Evolutionary conservation across 345 rosid species (phyloP).

Genomic region (Brassica cretica): DNA sequence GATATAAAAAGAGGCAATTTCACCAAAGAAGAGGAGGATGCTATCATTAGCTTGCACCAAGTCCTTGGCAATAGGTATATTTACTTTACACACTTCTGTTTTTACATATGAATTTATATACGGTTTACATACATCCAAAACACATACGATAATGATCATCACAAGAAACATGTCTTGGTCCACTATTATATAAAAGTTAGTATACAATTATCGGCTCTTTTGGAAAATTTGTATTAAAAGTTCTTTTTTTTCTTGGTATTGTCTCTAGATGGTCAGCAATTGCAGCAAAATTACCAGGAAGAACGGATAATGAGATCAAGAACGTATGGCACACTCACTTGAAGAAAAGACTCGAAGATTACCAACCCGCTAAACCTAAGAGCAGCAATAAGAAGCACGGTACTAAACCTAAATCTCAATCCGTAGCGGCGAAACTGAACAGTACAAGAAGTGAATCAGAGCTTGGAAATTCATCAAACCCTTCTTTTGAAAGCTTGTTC

Average conservation of each 20-base stretch:
- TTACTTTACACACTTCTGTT: background rate
- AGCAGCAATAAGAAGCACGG: slow-evolving; percentile 27
- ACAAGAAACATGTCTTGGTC: slow-evolving; percentile 24
- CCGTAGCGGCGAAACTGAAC: background rate
- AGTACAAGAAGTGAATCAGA: slow-evolving; percentile 33
- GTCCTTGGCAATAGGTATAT: slow-evolving; percentile 68
- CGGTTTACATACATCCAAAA: slow-evolving; percentile 31
- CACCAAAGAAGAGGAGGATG: slow-evolving; percentile 75
- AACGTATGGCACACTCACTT: slow-evolving; percentile 94
- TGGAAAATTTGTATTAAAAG: background rate
- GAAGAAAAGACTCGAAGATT: slow-evolving; percentile 62
- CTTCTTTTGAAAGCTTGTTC: slow-evolving; percentile 17
- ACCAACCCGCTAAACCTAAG: slow-evolving; percentile 31
- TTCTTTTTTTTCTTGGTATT: background rate
- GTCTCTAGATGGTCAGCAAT: slow-evolving; percentile 84
- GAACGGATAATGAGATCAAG: slow-evolving; percentile 90
- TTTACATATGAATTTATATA: slow-evolving; percentile 1
- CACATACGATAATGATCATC: background rate
- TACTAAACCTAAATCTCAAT: slow-evolving; percentile 19
- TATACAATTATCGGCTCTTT: slow-evolving; percentile 8
- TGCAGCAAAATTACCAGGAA: slow-evolving; percentile 77
- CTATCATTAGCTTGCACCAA: slow-evolving; percentile 68
- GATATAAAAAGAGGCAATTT: slow-evolving; percentile 85
- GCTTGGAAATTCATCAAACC: slow-evolving; percentile 23
- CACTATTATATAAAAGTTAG: slow-evolving; percentile 3